These are phyloP conservation scores for Rehmannia glutinosa DNA, from an alignment of 257 asterid species.

Conservation along the genomic window DNA sequence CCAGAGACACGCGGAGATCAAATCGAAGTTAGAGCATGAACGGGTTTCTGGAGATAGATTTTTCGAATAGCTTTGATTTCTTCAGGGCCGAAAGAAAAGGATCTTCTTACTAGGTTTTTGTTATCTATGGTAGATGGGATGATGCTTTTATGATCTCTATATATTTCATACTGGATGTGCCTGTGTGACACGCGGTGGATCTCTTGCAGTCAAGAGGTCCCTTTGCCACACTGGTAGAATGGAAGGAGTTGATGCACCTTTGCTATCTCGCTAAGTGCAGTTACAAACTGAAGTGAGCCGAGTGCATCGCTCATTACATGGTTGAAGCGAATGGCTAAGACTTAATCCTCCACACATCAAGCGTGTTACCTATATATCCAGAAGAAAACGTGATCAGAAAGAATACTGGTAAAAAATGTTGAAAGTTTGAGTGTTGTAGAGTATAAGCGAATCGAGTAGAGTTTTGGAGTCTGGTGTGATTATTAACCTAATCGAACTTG, in stretches of 20 bases:
- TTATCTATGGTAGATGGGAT: slow-evolving; percentile 14
- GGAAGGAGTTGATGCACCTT: slow-evolving; percentile 44
- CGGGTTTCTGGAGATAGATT: neutral
- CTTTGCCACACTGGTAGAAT: slow-evolving; percentile 51
- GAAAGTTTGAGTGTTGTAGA: neutral
- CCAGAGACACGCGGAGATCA: slow-evolving; percentile 23
- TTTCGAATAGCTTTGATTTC: neutral
- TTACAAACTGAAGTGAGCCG: slow-evolving; percentile 50
- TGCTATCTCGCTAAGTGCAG: slow-evolving; percentile 48
- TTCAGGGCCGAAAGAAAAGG: neutral
- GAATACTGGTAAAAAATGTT: neutral
- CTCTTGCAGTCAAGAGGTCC: slow-evolving; percentile 37
- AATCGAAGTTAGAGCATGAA: neutral
- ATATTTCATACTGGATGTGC: slow-evolving; percentile 44
- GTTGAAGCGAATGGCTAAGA: slow-evolving; percentile 45
- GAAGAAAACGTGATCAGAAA: neutral
- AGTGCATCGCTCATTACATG: slow-evolving; percentile 48
- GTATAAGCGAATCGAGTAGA: neutral
- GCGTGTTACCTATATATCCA: slow-evolving; percentile 48
- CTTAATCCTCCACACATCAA: slow-evolving; percentile 55
- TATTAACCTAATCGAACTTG: neutral
- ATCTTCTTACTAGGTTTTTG: neutral
- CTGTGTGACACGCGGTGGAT: slow-evolving; percentile 35
- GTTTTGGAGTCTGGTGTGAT: neutral
- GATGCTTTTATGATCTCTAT: slow-evolving; percentile 22